Evolutionary conservation across 2,329 filamentous ascomycete genomes (phyloP), one percentile per base, ranked within the genome.

Genomic region (Pleoardoris graminearum): DNA sequence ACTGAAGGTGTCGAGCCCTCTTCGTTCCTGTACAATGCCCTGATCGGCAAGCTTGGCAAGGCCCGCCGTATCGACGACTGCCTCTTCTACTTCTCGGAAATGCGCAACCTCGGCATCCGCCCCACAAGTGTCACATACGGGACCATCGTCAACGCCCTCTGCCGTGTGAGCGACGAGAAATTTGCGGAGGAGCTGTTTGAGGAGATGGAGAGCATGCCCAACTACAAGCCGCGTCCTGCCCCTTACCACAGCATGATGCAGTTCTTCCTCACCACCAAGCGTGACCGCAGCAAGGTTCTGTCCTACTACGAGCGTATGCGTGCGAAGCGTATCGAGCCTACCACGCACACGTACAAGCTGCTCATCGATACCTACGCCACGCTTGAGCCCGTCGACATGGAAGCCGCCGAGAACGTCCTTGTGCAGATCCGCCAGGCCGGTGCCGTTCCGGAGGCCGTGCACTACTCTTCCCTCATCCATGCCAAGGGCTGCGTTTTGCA

Each of bases 171-270:
- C 62, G 94, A 99, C 65, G 93, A 97, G 78, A 95, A 93, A 70
- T 96, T 97, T 71, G 94, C 94, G 23, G 94, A 97, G 70, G 91
- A 97, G 75, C 85, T 97, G 65, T 99, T 99, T 69, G 91, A 97
- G 69, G 94, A 99, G 79, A 99, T 99, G 94, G 94, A 99, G 79
- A 85, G 88, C 41, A 96, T 96, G 88, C 88, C 91, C 51, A 99
- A 99, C 79, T 99, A 99, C 84, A 97, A 97, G 80, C 91, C 94
- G 35, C 88, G 94, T 8, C 92, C 94, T 22, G 94, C 94, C 21
- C 94, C 94, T 0, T 99, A 99, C 82, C 97, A 99, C 80, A 96
- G 91, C 76, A 89, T 99, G 86, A 99, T 99, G 85, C 94, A 99
- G 73, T 97, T 96, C 79, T 99, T 97, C 84, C 81, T 97, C 62